Evolutionary conservation across 202 grass and related monocot species (phyloP).

Genomic region (Cymbopogon flexuosus): DNA sequence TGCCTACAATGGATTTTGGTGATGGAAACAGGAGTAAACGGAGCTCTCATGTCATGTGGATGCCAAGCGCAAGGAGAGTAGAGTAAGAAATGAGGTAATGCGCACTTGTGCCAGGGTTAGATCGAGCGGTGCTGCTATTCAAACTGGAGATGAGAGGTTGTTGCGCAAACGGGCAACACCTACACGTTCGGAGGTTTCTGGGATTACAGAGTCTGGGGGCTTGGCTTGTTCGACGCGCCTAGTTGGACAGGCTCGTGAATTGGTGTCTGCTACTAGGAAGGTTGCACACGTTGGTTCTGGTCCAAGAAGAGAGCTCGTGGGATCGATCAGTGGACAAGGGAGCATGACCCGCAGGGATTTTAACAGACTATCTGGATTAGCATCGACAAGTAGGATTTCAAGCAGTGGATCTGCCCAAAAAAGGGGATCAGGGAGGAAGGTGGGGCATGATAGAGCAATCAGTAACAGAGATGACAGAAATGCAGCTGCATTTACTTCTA

Average conservation of each 20-base stretch:
- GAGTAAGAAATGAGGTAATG: constrained; percentile 6
- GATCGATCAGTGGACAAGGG: constrained; percentile 13
- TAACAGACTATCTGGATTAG: constrained; percentile 28
- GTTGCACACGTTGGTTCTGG: neutral
- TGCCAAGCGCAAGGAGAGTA: neutral
- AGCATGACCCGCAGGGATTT: constrained; percentile 1
- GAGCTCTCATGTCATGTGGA: constrained; percentile 18
- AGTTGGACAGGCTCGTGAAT: neutral
- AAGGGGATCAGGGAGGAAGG: constrained; percentile 41
- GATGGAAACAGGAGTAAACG: constrained; percentile 19
- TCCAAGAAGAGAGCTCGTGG: constrained; percentile 23
- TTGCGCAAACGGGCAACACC: constrained; percentile 46
- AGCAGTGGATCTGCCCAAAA: constrained; percentile 33
- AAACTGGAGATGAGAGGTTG: constrained; percentile 31
- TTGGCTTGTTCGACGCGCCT: neutral
- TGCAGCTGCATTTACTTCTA: constrained; percentile 35
- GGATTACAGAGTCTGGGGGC: neutral
- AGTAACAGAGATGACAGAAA: constrained; percentile 27
- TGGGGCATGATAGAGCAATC: neutral
- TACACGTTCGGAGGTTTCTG: constrained; percentile 1
- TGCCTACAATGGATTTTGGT: constrained; percentile 35
- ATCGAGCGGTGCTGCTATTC: constrained; percentile 19
- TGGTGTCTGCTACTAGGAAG: neutral
- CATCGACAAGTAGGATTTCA: constrained; percentile 18
- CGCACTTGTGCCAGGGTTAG: constrained; percentile 21